phyloP scores from a whole-genome alignment of 805 yeast genomes.

The Saccharomyces paradoxus region DNA sequence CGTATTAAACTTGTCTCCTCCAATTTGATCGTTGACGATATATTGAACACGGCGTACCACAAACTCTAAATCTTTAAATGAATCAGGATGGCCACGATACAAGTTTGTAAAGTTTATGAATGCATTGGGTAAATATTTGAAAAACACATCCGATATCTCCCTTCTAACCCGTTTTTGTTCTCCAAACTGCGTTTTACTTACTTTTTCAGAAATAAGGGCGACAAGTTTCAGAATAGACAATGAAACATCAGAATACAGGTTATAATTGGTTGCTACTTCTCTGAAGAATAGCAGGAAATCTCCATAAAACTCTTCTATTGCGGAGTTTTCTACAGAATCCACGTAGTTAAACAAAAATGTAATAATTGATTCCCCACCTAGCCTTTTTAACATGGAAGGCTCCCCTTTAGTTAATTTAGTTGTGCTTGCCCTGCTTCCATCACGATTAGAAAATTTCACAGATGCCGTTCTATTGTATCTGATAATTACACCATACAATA shows the following conservation, averaged over 20 bases:
- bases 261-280: conserved; percentile 43
- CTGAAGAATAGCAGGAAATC: conserved; percentile 50
- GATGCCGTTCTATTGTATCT: conserved; percentile 20
- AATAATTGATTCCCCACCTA: conserved; percentile 40
- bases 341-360: conserved; percentile 54
- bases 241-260: conserved; percentile 41
- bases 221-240: conserved; percentile 48
- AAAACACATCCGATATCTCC: conserved; percentile 43
- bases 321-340: conserved; percentile 60
- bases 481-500: conserved; percentile 37
- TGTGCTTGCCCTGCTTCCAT: conserved; percentile 7
- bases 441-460: conserved; percentile 17
- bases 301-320: conserved; percentile 71
- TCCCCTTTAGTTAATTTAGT: conserved; percentile 14
- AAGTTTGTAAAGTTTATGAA: conserved; percentile 20
- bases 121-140: conserved; percentile 30
- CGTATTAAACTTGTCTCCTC: conserved; percentile 47
- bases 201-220: conserved; percentile 45
- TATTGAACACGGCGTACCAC: conserved; percentile 15
- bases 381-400: conserved; percentile 41
- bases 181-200: conserved; percentile 52
- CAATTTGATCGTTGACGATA: conserved; percentile 19
- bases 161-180: conserved; percentile 50
- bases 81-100: conserved; percentile 8
- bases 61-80: conserved; percentile 10